A percentile compares a stretch with the other conserved stretches of the same genome.
phyloP scores from a whole-genome alignment of 2,329 filamentous ascomycete genomes.

The Epichloe sp. region DNA sequence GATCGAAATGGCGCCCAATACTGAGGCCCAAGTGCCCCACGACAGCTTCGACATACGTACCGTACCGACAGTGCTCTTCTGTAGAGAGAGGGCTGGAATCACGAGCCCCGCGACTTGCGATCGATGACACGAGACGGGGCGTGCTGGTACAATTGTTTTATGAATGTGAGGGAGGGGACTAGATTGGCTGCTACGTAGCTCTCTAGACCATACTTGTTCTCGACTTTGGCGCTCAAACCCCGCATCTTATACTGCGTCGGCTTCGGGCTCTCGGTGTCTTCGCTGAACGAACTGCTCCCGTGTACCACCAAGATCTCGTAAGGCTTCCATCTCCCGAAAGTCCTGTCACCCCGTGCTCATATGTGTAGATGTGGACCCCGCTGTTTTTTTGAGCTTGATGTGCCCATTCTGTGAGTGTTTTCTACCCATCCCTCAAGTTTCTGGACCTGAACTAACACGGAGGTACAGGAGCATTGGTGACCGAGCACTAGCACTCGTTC shows the following conservation, averaged over 20 bases:
- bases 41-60: conserved; percentile 5
- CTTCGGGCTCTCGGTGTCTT: conserved; percentile 48
- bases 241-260: conserved; percentile 59
- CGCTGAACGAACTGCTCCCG: conserved; percentile 63
- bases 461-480: conserved; percentile 42
- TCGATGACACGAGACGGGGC: too few relatives aligned
- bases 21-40: conserved; percentile 7
- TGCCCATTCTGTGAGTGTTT: conserved; percentile 10
- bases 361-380: conserved; percentile 54
- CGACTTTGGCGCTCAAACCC: conserved; percentile 48
- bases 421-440: not conserved
- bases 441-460: not conserved
- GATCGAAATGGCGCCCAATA: not conserved
- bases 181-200: too few relatives aligned
- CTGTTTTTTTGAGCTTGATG: conserved; percentile 23
- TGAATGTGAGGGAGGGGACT: too few relatives aligned
- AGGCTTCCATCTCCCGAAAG: conserved; percentile 13
- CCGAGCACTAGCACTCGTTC: conserved; percentile 70
- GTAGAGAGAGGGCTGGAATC: too few relatives aligned
- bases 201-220: conserved; percentile 53
- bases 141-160: too few relatives aligned
- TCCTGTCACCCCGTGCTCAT: conserved; percentile 6
- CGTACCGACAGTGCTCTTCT: not conserved
- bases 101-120: too few relatives aligned
- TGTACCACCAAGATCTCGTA: conserved; percentile 60